Evolutionary conservation across 2,329 filamentous ascomycete genomes (phyloP).

Genomic region (Aphanoascus verrucosus): DNA sequence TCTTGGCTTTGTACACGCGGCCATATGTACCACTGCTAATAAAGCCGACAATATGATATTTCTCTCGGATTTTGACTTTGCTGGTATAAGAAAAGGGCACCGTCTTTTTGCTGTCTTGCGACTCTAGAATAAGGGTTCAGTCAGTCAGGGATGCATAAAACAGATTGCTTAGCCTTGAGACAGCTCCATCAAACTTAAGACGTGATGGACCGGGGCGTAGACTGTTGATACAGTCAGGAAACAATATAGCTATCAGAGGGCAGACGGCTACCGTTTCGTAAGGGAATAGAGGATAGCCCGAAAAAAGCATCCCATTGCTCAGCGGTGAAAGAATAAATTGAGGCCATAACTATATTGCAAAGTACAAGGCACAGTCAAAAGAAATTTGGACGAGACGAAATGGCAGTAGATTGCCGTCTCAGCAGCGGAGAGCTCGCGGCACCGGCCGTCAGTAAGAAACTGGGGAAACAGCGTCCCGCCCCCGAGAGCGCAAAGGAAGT

Average conservation of each 20-base stretch:
- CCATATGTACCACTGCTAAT: slow-evolving; percentile 98
- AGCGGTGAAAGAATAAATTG: too few species aligned
- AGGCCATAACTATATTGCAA: too few species aligned
- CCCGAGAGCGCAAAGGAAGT: not conserved
- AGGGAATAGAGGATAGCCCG: too few species aligned
- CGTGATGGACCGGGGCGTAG: too few species aligned
- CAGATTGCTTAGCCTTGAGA: not conserved
- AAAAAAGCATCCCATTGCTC: too few species aligned
- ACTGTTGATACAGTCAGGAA: too few species aligned
- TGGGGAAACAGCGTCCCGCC: not conserved
- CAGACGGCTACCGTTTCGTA: too few species aligned
- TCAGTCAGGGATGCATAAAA: not conserved
- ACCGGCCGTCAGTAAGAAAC: too few species aligned
- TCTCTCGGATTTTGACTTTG: slow-evolving; percentile 82
- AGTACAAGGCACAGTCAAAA: not conserved
- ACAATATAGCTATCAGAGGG: too few species aligned
- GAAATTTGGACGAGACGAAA: too few species aligned
- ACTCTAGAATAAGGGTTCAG: slow-evolving; percentile 21
- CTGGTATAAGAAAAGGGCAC: slow-evolving; percentile 45
- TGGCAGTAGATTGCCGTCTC: too few species aligned
- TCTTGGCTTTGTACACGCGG: slow-evolving; percentile 88
- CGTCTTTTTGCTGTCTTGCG: slow-evolving; percentile 32
- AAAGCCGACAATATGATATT: slow-evolving; percentile 94
- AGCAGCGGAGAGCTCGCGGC: too few species aligned
- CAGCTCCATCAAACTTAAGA: not conserved